Percentiles rank a stretch among this genome's conserved stretches.
These are phyloP conservation scores for Crucibulum laeve DNA, from an alignment of 768 basidiomycete genomes.

Conservation along the genomic window DNA sequence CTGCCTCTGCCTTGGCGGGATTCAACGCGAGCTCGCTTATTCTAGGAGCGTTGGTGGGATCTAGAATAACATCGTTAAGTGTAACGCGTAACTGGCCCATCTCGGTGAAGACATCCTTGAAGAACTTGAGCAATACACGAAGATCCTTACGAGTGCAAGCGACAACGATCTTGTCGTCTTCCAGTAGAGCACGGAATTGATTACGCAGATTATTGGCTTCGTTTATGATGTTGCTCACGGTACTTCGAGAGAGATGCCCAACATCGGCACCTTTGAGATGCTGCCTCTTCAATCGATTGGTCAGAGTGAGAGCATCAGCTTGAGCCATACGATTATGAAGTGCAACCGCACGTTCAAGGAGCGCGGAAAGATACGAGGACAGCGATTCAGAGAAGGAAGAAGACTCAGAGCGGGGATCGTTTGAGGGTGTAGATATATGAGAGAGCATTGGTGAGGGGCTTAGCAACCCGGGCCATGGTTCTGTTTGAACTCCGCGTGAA, in stretches of 20 bases:
- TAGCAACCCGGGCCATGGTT: conserved; percentile 28
- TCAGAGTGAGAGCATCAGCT: conserved; percentile 84
- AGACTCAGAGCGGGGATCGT: conserved; percentile 68
- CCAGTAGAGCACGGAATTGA: conserved; percentile 70
- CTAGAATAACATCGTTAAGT: conserved; percentile 87
- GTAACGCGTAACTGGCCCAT: conserved; percentile 76
- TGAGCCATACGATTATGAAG: conserved; percentile 56
- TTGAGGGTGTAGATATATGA: conserved; percentile 36
- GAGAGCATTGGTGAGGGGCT: conserved; percentile 29
- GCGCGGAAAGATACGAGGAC: conserved; percentile 49
- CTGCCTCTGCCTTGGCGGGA: conserved; percentile 44
- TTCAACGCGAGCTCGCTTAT: conserved; percentile 71
- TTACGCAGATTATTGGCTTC: conserved; percentile 68
- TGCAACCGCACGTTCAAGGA: conserved; percentile 60
- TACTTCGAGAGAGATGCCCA: conserved; percentile 79
- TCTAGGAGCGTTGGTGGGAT: conserved; percentile 70
- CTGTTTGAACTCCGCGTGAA: conserved; percentile 69
- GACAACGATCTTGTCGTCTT: conserved; percentile 65
- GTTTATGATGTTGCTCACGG: conserved; percentile 66
- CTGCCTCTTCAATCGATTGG: conserved; percentile 87
- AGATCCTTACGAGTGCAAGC: conserved; percentile 77
- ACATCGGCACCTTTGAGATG: conserved; percentile 84
- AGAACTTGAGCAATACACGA: conserved; percentile 73
- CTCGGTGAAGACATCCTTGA: conserved; percentile 82
- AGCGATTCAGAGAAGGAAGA: conserved; percentile 59